A percentile compares a stretch with the other conserved stretches of the same genome.
These are phyloP conservation scores for Schizophyllum amplum DNA, from an alignment of 1,284 basidiomycete species.

Conservation along the genomic window DNA sequence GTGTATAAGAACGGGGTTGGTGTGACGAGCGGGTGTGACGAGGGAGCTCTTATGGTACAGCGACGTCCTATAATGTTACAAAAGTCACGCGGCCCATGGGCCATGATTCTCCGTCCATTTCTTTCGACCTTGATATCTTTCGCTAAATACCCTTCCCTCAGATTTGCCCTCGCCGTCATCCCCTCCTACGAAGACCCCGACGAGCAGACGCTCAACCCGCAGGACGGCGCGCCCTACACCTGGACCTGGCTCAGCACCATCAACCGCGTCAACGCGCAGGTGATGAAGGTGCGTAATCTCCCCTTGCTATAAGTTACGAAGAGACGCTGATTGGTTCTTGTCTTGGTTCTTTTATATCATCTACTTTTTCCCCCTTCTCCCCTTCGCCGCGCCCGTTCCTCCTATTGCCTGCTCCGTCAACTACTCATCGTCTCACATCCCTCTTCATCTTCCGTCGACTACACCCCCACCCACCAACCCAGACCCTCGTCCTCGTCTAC, in stretches of 20 bases:
- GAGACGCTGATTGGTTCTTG: not conserved
- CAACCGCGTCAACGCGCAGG: constrained; percentile 94
- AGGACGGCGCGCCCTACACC: constrained; percentile 63
- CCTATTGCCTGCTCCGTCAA: not conserved
- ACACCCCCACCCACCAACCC: not conserved
- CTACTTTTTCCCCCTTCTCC: not conserved
- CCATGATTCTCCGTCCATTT: constrained; percentile 3
- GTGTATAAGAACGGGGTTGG: no score
- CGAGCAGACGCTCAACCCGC: constrained; percentile 59
- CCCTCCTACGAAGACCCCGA: constrained; percentile 82
- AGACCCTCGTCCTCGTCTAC: constrained; percentile 88
- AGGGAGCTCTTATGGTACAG: no score
- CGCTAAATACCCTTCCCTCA: no score
- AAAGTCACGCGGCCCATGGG: no score
- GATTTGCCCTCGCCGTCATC: constrained; percentile 84
- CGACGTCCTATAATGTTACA: no score
- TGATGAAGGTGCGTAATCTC: constrained; percentile 71
- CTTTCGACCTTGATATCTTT: no score
- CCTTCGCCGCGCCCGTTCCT: not conserved
- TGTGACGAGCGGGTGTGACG: no score
- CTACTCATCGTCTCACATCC: no score
- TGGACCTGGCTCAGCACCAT: constrained; percentile 98
- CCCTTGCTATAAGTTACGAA: not conserved
- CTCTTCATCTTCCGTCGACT: no score
- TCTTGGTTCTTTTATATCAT: not conserved